These are phyloP conservation scores for Fusarium piperis DNA, from an alignment of 2,329 filamentous ascomycete genomes.

Conservation along the genomic window DNA sequence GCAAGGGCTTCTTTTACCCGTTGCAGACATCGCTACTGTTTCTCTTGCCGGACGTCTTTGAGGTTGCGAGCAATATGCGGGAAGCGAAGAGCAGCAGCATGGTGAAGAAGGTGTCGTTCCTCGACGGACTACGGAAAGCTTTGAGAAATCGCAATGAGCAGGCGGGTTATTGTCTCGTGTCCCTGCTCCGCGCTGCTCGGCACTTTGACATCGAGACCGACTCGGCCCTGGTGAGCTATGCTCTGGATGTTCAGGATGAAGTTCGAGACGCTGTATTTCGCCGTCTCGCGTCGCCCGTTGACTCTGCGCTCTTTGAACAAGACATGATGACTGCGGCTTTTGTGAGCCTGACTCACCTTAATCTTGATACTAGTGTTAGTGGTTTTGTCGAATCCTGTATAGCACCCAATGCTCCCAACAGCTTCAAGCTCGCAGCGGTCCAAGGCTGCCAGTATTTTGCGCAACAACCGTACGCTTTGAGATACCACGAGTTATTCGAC, in stretches of 20 bases:
- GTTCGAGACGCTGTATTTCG: conserved; percentile 73
- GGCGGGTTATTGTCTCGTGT: conserved; percentile 72
- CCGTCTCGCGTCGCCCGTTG: conserved; percentile 56
- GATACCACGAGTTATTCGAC: conserved; percentile 65
- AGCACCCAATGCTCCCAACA: conserved; percentile 63
- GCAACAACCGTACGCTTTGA: conserved; percentile 57
- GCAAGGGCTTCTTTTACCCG: conserved; percentile 66
- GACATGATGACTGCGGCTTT: conserved; percentile 74
- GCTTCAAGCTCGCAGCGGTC: conserved; percentile 70
- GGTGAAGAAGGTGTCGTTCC: conserved; percentile 72
- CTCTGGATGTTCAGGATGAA: conserved; percentile 75
- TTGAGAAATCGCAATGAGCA: conserved; percentile 72
- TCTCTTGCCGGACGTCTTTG: conserved; percentile 74
- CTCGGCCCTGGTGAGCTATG: conserved; percentile 71
- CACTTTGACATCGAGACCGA: conserved; percentile 73
- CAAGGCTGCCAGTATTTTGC: conserved; percentile 72
- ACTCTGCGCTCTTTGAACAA: conserved; percentile 66
- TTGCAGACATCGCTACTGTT: conserved; percentile 71
- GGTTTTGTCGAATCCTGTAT: conserved; percentile 67
- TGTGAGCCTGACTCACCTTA: conserved; percentile 70
- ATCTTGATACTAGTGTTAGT: conserved; percentile 67
- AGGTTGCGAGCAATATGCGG: conserved; percentile 73
- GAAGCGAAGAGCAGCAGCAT: conserved; percentile 70
- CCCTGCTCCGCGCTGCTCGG: conserved; percentile 69
- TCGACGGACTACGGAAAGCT: conserved; percentile 71